Base-by-base conservation (phyloP, 2,329 filamentous ascomycete genomes). In the Aspergillus candidus region DNA sequence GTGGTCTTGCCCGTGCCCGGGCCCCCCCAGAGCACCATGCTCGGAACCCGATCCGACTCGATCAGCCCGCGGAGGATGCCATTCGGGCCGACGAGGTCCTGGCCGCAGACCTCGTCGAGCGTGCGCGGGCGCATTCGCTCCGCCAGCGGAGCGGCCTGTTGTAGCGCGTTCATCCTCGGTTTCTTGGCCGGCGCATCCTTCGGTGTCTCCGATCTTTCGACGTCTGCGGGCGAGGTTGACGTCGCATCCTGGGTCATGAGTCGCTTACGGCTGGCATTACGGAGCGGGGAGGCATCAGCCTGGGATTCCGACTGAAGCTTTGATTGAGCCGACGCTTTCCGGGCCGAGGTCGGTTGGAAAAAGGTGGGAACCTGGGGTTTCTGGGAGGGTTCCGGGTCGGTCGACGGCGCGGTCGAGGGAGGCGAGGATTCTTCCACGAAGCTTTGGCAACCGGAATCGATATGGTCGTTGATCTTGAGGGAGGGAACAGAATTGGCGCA, bases 51-150 rank as follows among this genome's bases (percentile, higher is more conserved):
- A 58, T 93, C 84, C 47, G 84, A 78, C 59, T 95, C 86, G 53
- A 98, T 94, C 47, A 97, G 76, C 27, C 84, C 83, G 4, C 91
- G 82, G 35, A 98, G 74, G 5, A 97, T 80, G n/a, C 93, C 93
- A 29, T 81, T 72, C 0, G 81, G 79, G 0, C 89, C 91, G 2
- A 98, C 90, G 0, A 98, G 79, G 35, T 95, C 88, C 68, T 98
- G 93, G 0, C 93, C 93, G 52, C 77, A 89, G 3, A 97, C 86
- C 12, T 95, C 84, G 59, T 96, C 87, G 6, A 98, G 76, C 1
- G 77, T 86, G 44, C 75, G 76, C 2, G 93, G 93, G 4, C 93
- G 82, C 88, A 97, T 95, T 27, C 91, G 85, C 67, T 98, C 93
- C 2, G 93, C 90, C 13, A 98, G 73, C 1, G 93, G 93, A 7